phyloP scores from a whole-genome alignment of 139 green algal genomes.

The Chlorella sp. region DNA sequence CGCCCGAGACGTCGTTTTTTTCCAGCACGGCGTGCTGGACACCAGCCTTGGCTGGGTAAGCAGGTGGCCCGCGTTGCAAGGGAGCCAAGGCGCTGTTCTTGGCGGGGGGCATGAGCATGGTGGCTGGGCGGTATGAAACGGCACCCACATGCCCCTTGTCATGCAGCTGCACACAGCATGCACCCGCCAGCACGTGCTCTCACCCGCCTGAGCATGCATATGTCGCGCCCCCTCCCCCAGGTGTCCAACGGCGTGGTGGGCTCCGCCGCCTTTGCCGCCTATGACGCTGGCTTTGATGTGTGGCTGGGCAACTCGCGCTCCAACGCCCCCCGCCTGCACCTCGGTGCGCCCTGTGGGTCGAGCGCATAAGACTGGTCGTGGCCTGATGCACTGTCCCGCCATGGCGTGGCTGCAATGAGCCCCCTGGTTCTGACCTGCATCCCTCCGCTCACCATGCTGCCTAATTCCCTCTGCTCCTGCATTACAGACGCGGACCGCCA shows the following conservation, averaged over 20 bases:
- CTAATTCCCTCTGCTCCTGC: neutral
- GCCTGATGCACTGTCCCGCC: neutral
- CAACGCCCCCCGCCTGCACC: constrained; percentile 82
- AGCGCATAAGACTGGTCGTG: neutral
- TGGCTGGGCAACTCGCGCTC: constrained; percentile 91
- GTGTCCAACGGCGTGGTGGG: constrained; percentile 71
- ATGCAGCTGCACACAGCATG: neutral
- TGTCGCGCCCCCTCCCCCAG: neutral
- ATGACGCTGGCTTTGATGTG: constrained; percentile 92
- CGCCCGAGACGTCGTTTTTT: constrained; percentile 76
- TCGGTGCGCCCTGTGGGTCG: neutral
- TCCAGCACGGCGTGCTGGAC: constrained; percentile 94
- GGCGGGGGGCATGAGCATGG: neutral
- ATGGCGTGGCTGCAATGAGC: neutral
- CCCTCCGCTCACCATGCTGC: neutral
- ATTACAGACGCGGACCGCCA: constrained; percentile 4
- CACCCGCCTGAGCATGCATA: too few species aligned
- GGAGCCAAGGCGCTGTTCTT: too few species aligned
- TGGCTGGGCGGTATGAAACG: neutral
- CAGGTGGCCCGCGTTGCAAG: too few species aligned
- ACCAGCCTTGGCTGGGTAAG: constrained; percentile 90
- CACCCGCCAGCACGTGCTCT: too few species aligned
- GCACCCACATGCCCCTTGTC: too few species aligned
- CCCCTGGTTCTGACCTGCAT: neutral
- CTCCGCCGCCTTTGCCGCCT: constrained; percentile 90